phyloP scores from a whole-genome alignment of 176 grass and related monocot species.

The Secale cereale region DNA sequence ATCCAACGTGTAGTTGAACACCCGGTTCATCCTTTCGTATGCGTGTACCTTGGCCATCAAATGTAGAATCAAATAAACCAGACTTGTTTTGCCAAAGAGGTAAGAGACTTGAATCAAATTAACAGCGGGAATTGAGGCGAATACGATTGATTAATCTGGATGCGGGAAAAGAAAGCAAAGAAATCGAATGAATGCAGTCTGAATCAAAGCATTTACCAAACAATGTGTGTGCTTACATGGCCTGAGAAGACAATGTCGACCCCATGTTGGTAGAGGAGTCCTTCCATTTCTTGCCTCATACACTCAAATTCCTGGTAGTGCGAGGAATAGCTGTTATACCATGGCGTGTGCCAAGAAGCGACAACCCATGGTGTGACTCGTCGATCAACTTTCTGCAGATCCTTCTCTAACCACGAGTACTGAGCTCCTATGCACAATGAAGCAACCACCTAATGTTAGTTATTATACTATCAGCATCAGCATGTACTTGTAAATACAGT shows the following conservation, averaged over 20 bases:
- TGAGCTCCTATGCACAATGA: constrained; percentile 49
- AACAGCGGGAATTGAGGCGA: not conserved
- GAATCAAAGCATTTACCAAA: not conserved
- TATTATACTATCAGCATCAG: not conserved
- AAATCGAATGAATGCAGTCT: not conserved
- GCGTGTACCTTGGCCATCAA: constrained; percentile 63
- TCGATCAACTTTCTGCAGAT: constrained; percentile 59
- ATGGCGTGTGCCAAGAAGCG: constrained; percentile 82
- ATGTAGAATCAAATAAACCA: not conserved
- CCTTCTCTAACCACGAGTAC: constrained; percentile 70
- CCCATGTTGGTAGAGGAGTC: constrained; percentile 49
- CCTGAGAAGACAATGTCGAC: constrained; percentile 86
- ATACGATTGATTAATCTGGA: not conserved
- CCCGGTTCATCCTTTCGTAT: constrained; percentile 83
- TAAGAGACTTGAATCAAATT: not conserved
- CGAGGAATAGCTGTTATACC: constrained; percentile 94
- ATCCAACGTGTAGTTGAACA: constrained; percentile 82
- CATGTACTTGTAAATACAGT: not conserved
- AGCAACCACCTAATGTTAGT: not conserved
- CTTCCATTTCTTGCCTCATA: constrained; percentile 94
- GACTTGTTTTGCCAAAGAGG: not conserved
- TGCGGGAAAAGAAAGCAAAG: not conserved
- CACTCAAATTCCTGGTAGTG: constrained; percentile 96
- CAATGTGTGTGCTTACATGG: constrained; percentile 48
- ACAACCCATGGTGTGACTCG: constrained; percentile 74